Base-by-base conservation (phyloP, 2,329 filamentous ascomycete species). In the Aspergillus thermomutatus region DNA sequence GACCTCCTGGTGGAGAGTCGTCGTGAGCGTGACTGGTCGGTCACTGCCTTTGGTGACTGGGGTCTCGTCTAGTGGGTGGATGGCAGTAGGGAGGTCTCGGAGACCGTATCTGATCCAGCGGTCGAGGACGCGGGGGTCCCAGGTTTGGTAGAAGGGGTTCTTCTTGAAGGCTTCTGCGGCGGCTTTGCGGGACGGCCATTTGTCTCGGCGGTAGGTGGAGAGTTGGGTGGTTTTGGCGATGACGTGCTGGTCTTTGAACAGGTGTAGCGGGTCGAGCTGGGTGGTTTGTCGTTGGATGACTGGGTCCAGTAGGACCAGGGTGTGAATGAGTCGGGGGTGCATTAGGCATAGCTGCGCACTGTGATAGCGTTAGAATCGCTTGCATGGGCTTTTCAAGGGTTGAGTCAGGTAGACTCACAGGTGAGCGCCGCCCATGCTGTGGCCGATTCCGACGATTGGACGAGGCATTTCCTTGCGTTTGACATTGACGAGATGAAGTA, bases 1-100 rank as follows among this genome's bases (percentile, higher is more conserved):
- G 55, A 94, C 89, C 77, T 96, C 91, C 69, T 96, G 91, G 72
- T 96, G 89, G 66, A 92, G 91, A 0, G 91, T 88, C 0, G 93
- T 97, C 1, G 84, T 83, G 2, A 80, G 80, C 0, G 91, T 93
- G 1, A 92, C 87, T 0, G 83, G 74, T 0, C 85, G 63, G 17
- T 65, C 57, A 26, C 45, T 49, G 37, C 59, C 50, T 23, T 55
- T 55, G 26, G 49, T 43, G 23, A 49, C 28, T 27, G 64, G 55
- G 7, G 61, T 57, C 41, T 64, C 57, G 10, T 67, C 59, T 4
- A 72, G 60, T 4, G 70, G 70, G 60, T 76, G 61, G 52, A 74
- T 69, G n/a, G 70, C 66, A 0, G 89, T 91, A 2, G 90, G 89
- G 2, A 87, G 79, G 17, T 88, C 82, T n/a, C 89, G 83, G n/a